Evolutionary conservation across 169 alveolate genomes (phyloP).

Genomic region (Cryptosporidium andersoni): DNA sequence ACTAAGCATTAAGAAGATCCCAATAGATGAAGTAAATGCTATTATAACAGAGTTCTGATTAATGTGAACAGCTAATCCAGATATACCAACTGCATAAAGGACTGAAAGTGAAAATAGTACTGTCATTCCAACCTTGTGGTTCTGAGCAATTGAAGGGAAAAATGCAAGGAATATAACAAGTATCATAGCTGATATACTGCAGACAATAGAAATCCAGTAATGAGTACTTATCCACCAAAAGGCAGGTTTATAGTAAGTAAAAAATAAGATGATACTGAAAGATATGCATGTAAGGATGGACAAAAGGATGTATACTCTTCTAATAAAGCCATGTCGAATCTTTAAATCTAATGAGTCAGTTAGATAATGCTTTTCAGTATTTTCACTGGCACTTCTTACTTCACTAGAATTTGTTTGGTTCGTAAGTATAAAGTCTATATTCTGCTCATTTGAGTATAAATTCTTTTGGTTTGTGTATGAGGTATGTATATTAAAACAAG

Average conservation of each 20-base stretch:
- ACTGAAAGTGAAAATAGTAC: conserved; percentile 46
- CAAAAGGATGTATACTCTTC: conserved; percentile 82
- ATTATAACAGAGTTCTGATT: conserved; percentile 74
- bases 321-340: conserved; percentile 84
- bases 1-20: conserved; percentile 78
- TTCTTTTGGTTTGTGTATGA: no score
- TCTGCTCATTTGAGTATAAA: no score
- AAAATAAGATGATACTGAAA: conserved; percentile 70
- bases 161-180: conserved; percentile 68
- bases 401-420: no score
- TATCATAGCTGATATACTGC: conserved; percentile 69
- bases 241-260: conserved; percentile 71
- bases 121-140: conserved; percentile 40
- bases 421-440: no score
- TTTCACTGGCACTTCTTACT: no score
- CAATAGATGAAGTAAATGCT: conserved; percentile 80
- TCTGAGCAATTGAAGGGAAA: conserved; percentile 72
- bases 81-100: conserved; percentile 72
- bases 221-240: conserved; percentile 60
- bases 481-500: no score
- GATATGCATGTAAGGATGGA: conserved; percentile 80
- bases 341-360: neutral
- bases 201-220: conserved; percentile 68
- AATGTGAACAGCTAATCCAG: conserved; percentile 68
- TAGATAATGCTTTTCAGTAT: no score